Evolutionary conservation across 768 basidiomycete species (phyloP).

Genomic region (Termitomyces sp.): DNA sequence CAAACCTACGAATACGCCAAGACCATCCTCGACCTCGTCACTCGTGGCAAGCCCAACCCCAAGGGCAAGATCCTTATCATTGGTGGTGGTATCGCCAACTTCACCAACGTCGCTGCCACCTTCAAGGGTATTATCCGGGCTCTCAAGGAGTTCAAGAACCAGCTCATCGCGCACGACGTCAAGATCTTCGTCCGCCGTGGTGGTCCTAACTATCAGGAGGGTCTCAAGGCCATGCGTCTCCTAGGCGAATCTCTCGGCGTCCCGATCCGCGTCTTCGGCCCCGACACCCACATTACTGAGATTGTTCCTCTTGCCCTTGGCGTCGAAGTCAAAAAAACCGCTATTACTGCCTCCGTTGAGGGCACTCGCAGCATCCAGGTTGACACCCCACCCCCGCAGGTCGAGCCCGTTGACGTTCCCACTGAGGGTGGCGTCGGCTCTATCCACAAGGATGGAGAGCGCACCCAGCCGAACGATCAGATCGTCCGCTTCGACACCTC

Average conservation of each 20-base stretch:
- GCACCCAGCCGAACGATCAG: conserved; percentile 81
- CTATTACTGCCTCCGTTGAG: conserved; percentile 15
- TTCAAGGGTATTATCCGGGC: conserved; percentile 99
- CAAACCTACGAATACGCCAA: conserved; percentile 99
- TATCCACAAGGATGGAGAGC: conserved; percentile 74
- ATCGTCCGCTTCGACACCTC: conserved; percentile 82
- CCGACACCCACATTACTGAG: conserved; percentile 97
- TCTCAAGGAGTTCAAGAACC: conserved; percentile 86
- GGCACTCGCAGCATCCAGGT: conserved; percentile 32
- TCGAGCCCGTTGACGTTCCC: conserved; percentile 32
- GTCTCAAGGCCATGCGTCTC: conserved; percentile 95
- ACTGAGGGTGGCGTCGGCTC: conserved; percentile 50
- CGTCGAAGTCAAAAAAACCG: conserved; percentile 50
- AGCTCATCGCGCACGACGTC: conserved; percentile 78
- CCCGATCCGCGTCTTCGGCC: conserved; percentile 94
- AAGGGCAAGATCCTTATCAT: conserved; percentile 99
- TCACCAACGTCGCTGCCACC: conserved; percentile 97
- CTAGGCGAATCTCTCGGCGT: conserved; percentile 97
- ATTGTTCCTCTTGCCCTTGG: conserved; percentile 98
- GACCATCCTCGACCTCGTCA: conserved; percentile 96
- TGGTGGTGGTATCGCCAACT: conserved; percentile 99
- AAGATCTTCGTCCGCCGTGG: conserved; percentile 97
- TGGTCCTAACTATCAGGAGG: conserved; percentile 98
- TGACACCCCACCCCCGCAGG: conserved; percentile 33
- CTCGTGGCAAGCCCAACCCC: conserved; percentile 75